phyloP scores from a whole-genome alignment of 805 yeast species.

The Candida maltosa region DNA sequence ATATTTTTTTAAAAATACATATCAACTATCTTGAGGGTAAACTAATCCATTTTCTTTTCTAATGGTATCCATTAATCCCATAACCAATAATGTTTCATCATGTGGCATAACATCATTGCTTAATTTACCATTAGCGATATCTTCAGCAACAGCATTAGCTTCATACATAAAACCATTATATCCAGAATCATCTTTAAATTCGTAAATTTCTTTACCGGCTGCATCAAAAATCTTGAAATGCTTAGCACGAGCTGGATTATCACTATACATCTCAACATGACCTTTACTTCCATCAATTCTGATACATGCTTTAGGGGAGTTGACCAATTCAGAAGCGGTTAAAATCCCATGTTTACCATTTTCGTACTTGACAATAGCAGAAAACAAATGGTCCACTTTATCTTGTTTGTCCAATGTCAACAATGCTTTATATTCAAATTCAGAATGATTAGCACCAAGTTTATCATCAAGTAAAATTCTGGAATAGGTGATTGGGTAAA shows the following conservation, averaged over 20 bases:
- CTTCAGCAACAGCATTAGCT: conserved; percentile 52
- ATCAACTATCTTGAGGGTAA: conserved; percentile 8
- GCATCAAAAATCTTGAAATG: conserved; percentile 29
- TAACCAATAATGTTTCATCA: conserved; percentile 45
- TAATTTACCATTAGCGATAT: conserved; percentile 35
- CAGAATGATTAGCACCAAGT: conserved; percentile 24
- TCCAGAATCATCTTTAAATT: conserved; percentile 30
- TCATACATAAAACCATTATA: conserved; percentile 53
- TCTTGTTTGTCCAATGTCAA: conserved; percentile 32
- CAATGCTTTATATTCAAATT: conserved; percentile 26
- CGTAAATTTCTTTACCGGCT: conserved; percentile 21
- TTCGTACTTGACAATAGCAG: conserved; percentile 35
- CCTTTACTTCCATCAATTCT: conserved; percentile 35
- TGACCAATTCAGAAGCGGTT: conserved; percentile 23
- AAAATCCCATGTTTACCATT: conserved; percentile 41
- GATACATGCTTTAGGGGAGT: conserved; percentile 26
- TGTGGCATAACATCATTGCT: conserved; percentile 37
- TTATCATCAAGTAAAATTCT: conserved; percentile 36
- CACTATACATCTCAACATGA: conserved; percentile 24
- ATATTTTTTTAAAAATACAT: too few species aligned
- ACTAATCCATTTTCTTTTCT: conserved; percentile 41
- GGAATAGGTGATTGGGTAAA: conserved; percentile 47
- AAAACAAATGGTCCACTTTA: conserved; percentile 40
- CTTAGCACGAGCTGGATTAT: conserved; percentile 31
- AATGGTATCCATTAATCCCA: conserved; percentile 47